A percentile compares a stretch with the other conserved stretches of the same genome.
phyloP scores from a whole-genome alignment of 805 yeast genomes.

The Sugiyamaella marilandica region DNA sequence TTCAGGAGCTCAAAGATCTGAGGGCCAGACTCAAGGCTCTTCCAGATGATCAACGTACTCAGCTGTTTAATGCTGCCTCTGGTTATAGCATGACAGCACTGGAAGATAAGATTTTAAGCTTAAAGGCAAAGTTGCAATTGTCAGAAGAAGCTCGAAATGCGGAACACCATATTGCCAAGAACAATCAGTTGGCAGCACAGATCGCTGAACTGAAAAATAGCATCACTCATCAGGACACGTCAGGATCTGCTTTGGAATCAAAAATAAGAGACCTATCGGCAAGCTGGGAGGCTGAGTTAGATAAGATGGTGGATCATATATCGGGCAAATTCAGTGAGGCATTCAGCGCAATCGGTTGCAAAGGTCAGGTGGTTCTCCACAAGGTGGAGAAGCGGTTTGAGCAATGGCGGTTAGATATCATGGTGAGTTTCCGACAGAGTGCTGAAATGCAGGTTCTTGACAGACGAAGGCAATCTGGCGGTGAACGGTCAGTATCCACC shows the following conservation, averaged over 20 bases:
- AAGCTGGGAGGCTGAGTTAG: constrained; percentile 61
- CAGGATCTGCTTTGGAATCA: constrained; percentile 29
- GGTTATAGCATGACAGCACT: background rate
- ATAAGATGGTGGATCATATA: constrained; percentile 48
- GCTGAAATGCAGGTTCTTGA: constrained; percentile 68
- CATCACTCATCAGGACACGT: background rate
- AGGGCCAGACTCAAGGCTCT: background rate
- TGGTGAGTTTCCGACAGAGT: constrained; percentile 79
- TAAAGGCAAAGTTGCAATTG: constrained; percentile 3
- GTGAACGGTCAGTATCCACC: constrained; percentile 94
- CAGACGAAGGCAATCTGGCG: constrained; percentile 93
- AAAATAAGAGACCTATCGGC: constrained; percentile 38
- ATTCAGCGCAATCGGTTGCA: constrained; percentile 74
- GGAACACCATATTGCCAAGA: constrained; percentile 25
- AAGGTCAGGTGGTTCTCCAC: constrained; percentile 68
- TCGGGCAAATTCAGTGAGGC: constrained; percentile 61
- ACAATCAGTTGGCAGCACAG: constrained; percentile 41
- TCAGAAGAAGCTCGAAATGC: background rate
- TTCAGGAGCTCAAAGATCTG: constrained; percentile 7
- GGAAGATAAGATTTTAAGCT: background rate
- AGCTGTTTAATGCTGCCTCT: background rate
- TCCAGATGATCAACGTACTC: background rate
- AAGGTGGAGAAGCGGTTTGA: constrained; percentile 46
- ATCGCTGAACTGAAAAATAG: constrained; percentile 33
- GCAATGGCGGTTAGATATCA: constrained; percentile 79